These are phyloP conservation scores for Rutstroemia sp. DNA, from an alignment of 2,329 filamentous ascomycete species.

Conservation along the genomic window DNA sequence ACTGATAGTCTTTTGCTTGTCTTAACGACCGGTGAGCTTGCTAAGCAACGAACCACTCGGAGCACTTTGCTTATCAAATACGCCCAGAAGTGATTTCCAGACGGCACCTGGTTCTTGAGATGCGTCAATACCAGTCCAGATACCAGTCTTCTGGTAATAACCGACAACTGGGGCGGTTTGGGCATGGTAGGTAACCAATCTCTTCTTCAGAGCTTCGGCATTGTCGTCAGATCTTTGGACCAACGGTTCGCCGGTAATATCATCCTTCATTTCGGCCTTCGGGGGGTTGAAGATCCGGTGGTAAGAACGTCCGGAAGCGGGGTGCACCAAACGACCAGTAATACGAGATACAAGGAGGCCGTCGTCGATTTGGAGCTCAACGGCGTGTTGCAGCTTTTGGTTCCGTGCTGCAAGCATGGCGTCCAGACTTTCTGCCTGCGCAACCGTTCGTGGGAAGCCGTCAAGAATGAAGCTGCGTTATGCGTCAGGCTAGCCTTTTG, in stretches of 20 bases:
- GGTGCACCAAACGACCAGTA: conserved; percentile 92
- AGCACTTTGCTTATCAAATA: conserved; percentile 60
- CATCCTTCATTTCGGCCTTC: conserved; percentile 89
- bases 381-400: conserved; percentile 85
- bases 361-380: conserved; percentile 97
- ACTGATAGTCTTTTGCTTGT: not conserved
- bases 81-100: conserved; percentile 83
- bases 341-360: conserved; percentile 88
- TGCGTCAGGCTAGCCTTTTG: conserved; percentile 9
- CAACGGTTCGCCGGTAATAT: conserved; percentile 91
- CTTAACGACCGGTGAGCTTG: conserved; percentile 29
- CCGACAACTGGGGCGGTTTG: conserved; percentile 89
- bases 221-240: conserved; percentile 98
- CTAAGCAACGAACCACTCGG: conserved; percentile 25
- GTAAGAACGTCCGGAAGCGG: conserved; percentile 91
- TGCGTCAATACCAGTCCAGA: conserved; percentile 93
- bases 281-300: conserved; percentile 99
- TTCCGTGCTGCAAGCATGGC: conserved; percentile 74
- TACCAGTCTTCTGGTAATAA: conserved; percentile 96
- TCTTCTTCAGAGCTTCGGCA: conserved; percentile 90
- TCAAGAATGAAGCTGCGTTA: conserved; percentile 85
- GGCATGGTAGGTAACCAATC: conserved; percentile 83
- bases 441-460: conserved; percentile 93
- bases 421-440: conserved; percentile 91
- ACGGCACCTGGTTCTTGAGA: conserved; percentile 93